Evolutionary conservation across 208 protist species (phyloP).

Genomic region (Trypanosoma caninum): DNA sequence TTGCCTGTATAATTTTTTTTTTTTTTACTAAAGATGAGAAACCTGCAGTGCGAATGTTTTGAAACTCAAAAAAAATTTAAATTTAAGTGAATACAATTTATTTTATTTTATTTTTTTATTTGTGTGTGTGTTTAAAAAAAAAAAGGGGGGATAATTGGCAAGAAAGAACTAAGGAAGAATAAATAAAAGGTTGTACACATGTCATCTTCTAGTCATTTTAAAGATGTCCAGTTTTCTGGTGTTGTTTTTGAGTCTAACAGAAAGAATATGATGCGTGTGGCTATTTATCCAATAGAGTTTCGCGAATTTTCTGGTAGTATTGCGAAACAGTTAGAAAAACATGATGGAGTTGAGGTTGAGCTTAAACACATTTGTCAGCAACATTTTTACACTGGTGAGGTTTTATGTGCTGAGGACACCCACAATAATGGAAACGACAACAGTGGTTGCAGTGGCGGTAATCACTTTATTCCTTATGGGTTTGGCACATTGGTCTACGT

Average conservation of each 20-base stretch:
- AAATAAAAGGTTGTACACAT: too few species aligned
- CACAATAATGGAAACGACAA: conserved; percentile 7
- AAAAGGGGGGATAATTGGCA: too few species aligned
- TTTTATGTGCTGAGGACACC: conserved; percentile 8
- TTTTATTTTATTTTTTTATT: neutral
- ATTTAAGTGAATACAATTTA: neutral
- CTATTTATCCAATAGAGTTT: conserved; percentile 21
- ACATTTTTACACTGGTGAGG: conserved; percentile 28
- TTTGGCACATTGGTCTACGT: conserved; percentile 18
- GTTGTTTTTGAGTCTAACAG: conserved; percentile 9
- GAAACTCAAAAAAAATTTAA: too few species aligned
- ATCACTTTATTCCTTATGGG: conserved; percentile 22
- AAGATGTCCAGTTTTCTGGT: conserved; percentile 1
- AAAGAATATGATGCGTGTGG: conserved; percentile 11
- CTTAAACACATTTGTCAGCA: conserved; percentile 2
- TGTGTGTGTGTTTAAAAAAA: neutral
- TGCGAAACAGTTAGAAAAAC: conserved; percentile 12
- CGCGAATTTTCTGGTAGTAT: neutral
- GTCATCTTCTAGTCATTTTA: neutral
- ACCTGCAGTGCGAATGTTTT: too few species aligned
- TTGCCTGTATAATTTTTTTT: too few species aligned
- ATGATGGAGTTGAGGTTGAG: conserved; percentile 12
- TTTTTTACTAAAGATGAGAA: too few species aligned
- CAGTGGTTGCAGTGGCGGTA: too few species aligned
- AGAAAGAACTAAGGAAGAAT: too few species aligned